Conservation (phyloP, 2,329 filamentous ascomycete genomes). For the Calonectria honghensis region DNA sequence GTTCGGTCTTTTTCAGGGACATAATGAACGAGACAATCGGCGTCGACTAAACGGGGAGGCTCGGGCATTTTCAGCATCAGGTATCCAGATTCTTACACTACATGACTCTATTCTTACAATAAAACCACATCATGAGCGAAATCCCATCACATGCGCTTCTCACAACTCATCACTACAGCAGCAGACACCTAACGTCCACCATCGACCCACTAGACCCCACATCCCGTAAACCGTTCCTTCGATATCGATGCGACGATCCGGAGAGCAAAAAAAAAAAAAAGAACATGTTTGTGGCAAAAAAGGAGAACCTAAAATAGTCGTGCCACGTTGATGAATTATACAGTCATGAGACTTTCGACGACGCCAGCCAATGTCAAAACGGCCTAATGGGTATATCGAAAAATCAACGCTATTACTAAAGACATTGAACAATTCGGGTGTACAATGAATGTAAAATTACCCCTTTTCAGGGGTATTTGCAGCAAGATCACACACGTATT, state of each 20-base stretch:
- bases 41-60: slow-evolving; percentile 43
- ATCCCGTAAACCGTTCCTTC: slow-evolving; percentile 10
- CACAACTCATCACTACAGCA: slow-evolving; percentile 37
- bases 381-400: not conserved
- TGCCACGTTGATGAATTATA: not conserved
- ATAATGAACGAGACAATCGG: slow-evolving; percentile 48
- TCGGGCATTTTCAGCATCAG: slow-evolving; percentile 39
- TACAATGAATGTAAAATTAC: not conserved
- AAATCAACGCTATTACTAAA: not conserved
- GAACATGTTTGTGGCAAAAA: not conserved
- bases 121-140: slow-evolving; percentile 38
- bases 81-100: slow-evolving; percentile 43
- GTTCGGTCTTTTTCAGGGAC: slow-evolving; percentile 49
- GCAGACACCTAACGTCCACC: slow-evolving; percentile 17
- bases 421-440: not conserved
- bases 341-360: not conserved
- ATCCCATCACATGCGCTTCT: slow-evolving; percentile 24
- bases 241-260: not conserved
- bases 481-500: not conserved
- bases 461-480: too few relatives aligned
- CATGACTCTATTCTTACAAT: slow-evolving; percentile 43
- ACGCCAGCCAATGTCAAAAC: not conserved
- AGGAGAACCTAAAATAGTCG: not conserved
- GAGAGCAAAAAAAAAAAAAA: not conserved
- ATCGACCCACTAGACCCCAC: not conserved